phyloP scores from a whole-genome alignment of 139 green algal species.

The Eudorina sp. region DNA sequence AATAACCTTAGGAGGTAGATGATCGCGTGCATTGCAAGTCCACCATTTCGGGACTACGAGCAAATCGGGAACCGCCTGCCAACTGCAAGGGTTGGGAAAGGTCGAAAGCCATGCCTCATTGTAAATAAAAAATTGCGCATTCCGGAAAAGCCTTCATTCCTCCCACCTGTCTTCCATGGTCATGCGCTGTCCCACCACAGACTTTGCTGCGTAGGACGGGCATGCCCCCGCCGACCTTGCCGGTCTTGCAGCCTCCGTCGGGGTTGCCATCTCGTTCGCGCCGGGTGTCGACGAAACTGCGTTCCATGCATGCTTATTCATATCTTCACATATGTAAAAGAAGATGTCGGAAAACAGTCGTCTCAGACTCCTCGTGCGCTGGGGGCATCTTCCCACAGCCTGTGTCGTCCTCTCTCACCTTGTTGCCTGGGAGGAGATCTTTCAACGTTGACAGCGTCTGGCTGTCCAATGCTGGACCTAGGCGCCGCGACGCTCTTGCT shows the following conservation, averaged over 20 bases:
- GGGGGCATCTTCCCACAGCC: too few species aligned
- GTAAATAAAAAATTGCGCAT: neutral
- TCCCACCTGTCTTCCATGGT: slow-evolving; percentile 57
- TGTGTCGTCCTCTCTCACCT: neutral
- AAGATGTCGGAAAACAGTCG: too few species aligned
- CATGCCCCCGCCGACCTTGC: slow-evolving; percentile 16
- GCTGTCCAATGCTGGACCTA: neutral
- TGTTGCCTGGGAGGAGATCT: neutral
- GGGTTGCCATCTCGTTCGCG: neutral
- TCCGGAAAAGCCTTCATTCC: neutral
- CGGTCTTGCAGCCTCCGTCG: neutral
- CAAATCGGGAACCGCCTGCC: slow-evolving; percentile 50
- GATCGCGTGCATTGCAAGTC: slow-evolving; percentile 26
- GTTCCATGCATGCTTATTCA: neutral
- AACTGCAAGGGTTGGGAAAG: neutral
- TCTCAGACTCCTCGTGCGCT: too few species aligned
- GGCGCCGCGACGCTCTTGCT: neutral
- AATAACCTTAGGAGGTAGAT: neutral
- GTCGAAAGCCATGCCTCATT: neutral
- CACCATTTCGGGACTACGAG: slow-evolving; percentile 45
- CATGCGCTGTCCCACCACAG: slow-evolving; percentile 47
- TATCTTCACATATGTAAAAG: too few species aligned
- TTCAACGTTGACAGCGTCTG: neutral
- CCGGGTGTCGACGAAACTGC: neutral
- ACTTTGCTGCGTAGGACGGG: slow-evolving; percentile 47